Base-by-base conservation (phyloP, 495 filamentous ascomycete species). In the Amphirosellinia nigrospora region DNA sequence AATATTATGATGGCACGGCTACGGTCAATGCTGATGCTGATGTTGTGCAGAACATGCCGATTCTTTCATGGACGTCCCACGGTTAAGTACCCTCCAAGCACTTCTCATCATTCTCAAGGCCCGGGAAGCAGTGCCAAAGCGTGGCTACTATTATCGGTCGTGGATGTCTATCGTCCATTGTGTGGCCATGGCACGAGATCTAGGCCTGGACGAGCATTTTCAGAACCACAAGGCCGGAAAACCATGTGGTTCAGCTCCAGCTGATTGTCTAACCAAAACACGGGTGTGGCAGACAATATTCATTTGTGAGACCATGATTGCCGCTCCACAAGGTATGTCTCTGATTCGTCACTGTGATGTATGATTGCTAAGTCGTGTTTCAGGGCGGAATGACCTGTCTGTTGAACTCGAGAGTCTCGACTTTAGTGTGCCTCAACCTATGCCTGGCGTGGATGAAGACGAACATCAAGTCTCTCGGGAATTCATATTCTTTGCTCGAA, bases 91-190 rank as follows among this genome's bases (percentile, higher is more conserved):
- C 5, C 91, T 99, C 16, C 96, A 99, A 80, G 96, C 93, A 1
- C 81, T 97, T 66, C 83, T 98, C 61, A 88, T 99, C 39, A 82
- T 98, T 46, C 78, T 97, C 21, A 99, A 99, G 82, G 96, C 96
- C 2, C 86, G 94, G 71, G 96, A 99, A 78, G 90, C 93, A 38
- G 88, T 91, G 13, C 96, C 96, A 2, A 96, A 96, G 77, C 90
- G 93, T 74, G 96, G 96, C 1, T 99, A 99, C 78, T 99, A 96
- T 79, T 98, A 94, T 77, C 89, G 96, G 30, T 99, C 96, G 13
- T 99, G 96, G 96, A 97, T 97, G 88, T 96, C 92, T 8, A 89
- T 98, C 56, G 94, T 97, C 64, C 94, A 92, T 50, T 90, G 94
- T 65, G 90, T 97, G 28, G 90, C 93, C 13, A 96, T 99, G 92